Conservation (phyloP, 73 alveolate species). For the Blepharisma stoltei region DNA sequence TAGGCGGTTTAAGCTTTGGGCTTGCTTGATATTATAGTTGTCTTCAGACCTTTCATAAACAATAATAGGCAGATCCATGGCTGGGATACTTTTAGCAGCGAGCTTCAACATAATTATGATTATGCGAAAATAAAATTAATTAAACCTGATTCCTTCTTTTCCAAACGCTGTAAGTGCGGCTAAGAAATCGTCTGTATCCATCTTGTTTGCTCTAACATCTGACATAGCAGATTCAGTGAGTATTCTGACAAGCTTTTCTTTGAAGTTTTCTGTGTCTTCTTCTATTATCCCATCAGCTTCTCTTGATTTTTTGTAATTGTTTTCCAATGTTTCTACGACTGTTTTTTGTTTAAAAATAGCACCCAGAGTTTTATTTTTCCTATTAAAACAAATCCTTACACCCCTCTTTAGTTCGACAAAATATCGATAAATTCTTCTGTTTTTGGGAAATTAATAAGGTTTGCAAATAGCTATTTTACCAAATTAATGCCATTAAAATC, state of each 20-base stretch:
- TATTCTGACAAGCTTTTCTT: slow-evolving; percentile 61
- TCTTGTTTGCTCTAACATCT: slow-evolving; percentile 88
- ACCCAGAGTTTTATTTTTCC: slow-evolving; percentile 95
- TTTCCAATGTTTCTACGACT: slow-evolving; percentile 77
- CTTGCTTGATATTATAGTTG: slow-evolving; percentile 12
- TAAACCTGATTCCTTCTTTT: slow-evolving; percentile 83
- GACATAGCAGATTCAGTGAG: slow-evolving; percentile 65
- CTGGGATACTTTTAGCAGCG: neutral
- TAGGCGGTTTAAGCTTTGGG: neutral
- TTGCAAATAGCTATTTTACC: no score
- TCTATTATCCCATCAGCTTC: slow-evolving; percentile 48
- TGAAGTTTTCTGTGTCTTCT: slow-evolving; percentile 57
- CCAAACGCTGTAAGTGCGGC: slow-evolving; percentile 74
- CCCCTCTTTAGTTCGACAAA: no score
- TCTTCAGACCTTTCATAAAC: neutral
- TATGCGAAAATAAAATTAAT: slow-evolving; percentile 30
- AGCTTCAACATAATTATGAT: no score
- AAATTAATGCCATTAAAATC: no score
- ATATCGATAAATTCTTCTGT: no score
- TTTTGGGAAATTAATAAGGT: no score
- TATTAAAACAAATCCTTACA: slow-evolving; percentile 92
- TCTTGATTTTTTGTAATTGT: slow-evolving; percentile 64
- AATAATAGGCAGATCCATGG: neutral
- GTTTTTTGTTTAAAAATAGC: slow-evolving; percentile 92
- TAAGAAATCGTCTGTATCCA: slow-evolving; percentile 84